Base-by-base conservation (phyloP, 2,329 filamentous ascomycete genomes). In the Thelonectria olida region DNA sequence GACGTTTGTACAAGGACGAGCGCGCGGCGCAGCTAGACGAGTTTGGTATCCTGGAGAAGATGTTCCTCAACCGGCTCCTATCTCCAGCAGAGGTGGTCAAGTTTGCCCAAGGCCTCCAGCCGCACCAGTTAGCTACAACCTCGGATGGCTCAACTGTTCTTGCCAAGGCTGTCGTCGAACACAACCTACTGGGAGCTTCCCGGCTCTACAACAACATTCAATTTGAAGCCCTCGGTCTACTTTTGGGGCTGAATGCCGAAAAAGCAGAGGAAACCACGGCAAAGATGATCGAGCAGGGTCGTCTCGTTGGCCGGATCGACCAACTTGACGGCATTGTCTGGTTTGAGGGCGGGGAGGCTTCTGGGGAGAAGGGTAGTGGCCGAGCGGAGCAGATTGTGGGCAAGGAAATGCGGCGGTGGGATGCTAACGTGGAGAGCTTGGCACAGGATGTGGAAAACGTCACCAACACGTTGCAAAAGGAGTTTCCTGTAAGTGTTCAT, bases 271-370 rank as follows among this genome's bases (percentile, higher is more conserved):
- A 91, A 60, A 97, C 96, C 54, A 96, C 95, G 12, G 93, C 95
- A 5, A 86, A 88, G 69, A 99, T 99, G 96, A 92, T 99, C 70
- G 94, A 98, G 81, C 94, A 97, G 77, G 93, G 92, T 9, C 88
- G 96, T 28, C 79, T 99, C 52, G 87, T 90, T 3, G 96, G 95
- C 7, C 89, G 90, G 58, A 98, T 99, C 72, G 95, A 99, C 78
- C 96, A 99, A 81, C 94, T 99, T 58, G 92, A 93, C 58, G 86
- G 91, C 13, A 81, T 94, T 10, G 94, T 99, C 61, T 93, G 89
- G 80, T 99, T 99, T 74, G 92, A 96, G 77, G 82, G 78, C 73
- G 88, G 88, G 28, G 90, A 92, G 72, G 89, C 88, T 7, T 89
- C 87, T 3, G 90, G 88, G 1, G 84, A 90, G 74, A 88, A 88